These are phyloP conservation scores for Aplosporella prunicola DNA, from an alignment of 2,329 filamentous ascomycete genomes.

Conservation along the genomic window DNA sequence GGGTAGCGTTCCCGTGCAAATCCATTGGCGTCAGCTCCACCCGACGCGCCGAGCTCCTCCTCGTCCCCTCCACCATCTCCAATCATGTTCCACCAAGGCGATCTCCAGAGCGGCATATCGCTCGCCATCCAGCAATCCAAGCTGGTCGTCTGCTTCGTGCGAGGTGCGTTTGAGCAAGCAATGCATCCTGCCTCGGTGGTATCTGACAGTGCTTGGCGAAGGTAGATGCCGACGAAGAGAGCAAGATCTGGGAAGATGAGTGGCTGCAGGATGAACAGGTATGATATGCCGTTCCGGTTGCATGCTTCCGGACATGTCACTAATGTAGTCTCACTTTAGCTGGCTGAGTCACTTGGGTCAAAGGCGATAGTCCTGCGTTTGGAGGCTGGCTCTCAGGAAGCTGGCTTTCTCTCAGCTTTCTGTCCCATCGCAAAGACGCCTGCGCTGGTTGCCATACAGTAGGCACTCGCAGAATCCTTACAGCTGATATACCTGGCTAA, in stretches of 20 bases:
- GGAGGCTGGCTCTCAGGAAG: constrained; percentile 65
- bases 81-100: constrained; percentile 71
- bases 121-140: constrained; percentile 66
- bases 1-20: too few relatives aligned
- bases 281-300: too few relatives aligned
- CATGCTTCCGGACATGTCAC: not conserved
- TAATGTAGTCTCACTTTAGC: constrained; percentile 18
- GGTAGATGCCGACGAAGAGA: constrained; percentile 60
- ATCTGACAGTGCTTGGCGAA: constrained; percentile 2
- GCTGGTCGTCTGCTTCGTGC: constrained; percentile 75
- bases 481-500: too few relatives aligned
- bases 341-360: constrained; percentile 43
- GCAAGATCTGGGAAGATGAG: constrained; percentile 61
- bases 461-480: constrained; percentile 14
- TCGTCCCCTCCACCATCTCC: constrained; percentile 1
- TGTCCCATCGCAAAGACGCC: constrained; percentile 74
- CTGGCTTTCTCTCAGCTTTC: constrained; percentile 70
- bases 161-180: constrained; percentile 44
- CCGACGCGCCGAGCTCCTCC: too few relatives aligned
- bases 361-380: constrained; percentile 64
- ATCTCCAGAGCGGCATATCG: constrained; percentile 70
- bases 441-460: constrained; percentile 69
- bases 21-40: too few relatives aligned
- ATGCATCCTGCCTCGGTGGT: not conserved
- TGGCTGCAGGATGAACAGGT: constrained; percentile 43